Evolutionary conservation across 768 basidiomycete genomes (phyloP), one percentile per base, ranked within the genome.

Genomic region (Tremella yokohamensis): DNA sequence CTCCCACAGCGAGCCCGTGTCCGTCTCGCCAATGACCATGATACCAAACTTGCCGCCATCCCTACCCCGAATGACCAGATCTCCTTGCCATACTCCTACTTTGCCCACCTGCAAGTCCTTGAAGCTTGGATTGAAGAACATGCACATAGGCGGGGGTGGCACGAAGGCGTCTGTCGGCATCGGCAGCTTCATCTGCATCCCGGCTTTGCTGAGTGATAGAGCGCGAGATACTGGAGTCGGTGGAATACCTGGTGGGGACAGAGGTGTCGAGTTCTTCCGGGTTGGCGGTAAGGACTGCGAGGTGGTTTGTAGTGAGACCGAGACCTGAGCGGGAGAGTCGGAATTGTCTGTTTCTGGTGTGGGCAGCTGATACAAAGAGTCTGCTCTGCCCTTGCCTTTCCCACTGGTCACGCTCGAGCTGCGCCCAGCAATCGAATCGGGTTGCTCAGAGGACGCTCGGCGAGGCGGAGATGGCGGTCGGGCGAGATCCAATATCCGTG

Each of bases 71-170:
- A 72, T 56, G 39, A 63, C 62, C 37, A 72, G 40, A 59, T 72
- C 68, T 25, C 70, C 70, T 34, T 65, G 63, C 70, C 70, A 72
- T 12, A 72, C 61, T 11, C 70, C 70, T 8, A 69, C 62, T 49
- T 72, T 72, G 34, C 65, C 70, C 34, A 67, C 61, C 38, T 67
- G 60, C 25, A 72, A 56, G 57, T 69, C 68, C 49, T 67, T 56
- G 49, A 72, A 72, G 4, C 48, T 53, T 16, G 70, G 66, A 25
- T 61, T 63, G 60, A 72, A 72, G 60, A 69, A 72, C 70, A 72
- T 72, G 57, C 70, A 72, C 70, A 72, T 72, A 2, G 70, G 70
- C 26, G 70, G 70, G 1, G 70, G 70, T 2, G 70, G 70, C 8
- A 69, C 62, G 58, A 72, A 72, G 1, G 61, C 49, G 15, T 54